Evolutionary conservation across 768 basidiomycete species (phyloP), one percentile per base, ranked within the genome.

Genomic region (Hericium alpestre): DNA sequence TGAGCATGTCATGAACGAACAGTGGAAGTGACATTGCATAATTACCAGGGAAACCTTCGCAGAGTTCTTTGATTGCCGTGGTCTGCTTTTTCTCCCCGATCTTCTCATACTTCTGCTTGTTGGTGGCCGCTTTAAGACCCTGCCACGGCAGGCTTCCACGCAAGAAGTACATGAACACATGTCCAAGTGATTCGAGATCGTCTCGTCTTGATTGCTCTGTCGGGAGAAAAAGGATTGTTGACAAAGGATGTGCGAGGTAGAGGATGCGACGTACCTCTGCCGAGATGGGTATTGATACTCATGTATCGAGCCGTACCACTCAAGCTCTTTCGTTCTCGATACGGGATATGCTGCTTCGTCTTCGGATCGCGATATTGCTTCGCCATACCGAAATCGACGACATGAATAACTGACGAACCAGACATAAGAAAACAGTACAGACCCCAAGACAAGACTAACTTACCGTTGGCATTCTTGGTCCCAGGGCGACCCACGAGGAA

Each of bases 81-180:
- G 89, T 90, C 75, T 98, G 96, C 79, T 93, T 99, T 86, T 99
- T 99, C 78, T 99, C 95, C 61, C 95, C 95, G 70, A 99, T 99
- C 79, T 98, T 99, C 79, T 99, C 95, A 75, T 99, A 99, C 78
- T 98, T 92, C 71, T 98, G 96, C 77, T 99, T 99, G 79, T 99
- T 98, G 53, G 94, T 99, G 27, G 96, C 96, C 38, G 96, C 96
- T 74, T 98, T 98, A 57, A 99, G 81, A 57, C 96, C 96, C 69
- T 99, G 96, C 96, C 96, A 99, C 22, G 96, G 96, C 54, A 99
- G 69, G 65, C 93, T 95, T 20, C 96, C 96, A 54, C 96, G 83
- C 53, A 98, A 72, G 74, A 99, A 98, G 76, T 99, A 99, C 90
- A 99, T 96, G 76, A 99, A 99, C 64, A 99, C 96, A 74, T 99